Base-by-base conservation (phyloP, 2,329 filamentous ascomycete genomes). In the Hymenoscyphus occultus region DNA sequence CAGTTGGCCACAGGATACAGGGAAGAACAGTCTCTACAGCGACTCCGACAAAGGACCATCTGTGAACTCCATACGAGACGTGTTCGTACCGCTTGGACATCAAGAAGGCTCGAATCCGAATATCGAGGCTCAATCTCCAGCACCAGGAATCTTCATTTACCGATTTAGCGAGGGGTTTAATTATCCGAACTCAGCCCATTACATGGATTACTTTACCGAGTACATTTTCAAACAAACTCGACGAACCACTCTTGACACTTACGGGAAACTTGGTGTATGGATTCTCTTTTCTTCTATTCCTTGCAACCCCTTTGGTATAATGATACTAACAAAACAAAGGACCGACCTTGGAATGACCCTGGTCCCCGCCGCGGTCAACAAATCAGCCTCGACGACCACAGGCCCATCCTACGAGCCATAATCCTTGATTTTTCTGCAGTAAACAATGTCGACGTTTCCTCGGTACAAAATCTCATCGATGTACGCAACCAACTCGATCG, bases 131-230 rank as follows among this genome's bases (percentile, higher is more conserved):
- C 83, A 91, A 67, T 86, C 86, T 62, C 93, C 95, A 0, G 92
- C 95, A 72, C 94, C 94, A 0, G 95, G 95, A 61, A 85, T 99
- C 70, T 97, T 98, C 78, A 96, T 98, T 74, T 98, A 96, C 80
- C 88, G 94, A 58, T 97, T 97, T 77, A 87, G 90, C 0, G 94
- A 98, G 79, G 92, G 93, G 51, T 97, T 96, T 83, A 96, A 95
- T 78, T 99, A 98, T 74, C 92, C 94, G 66, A 99, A 97, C 71
- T 92, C 93, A 22, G 91, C 92, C 73, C 89, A 92, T 75, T 93
- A 96, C 69, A 85, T 97, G 64, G 93, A 97, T 73, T 86, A 92
- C 72, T 82, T 96, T 60, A 85, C 87, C 2, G 79, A 83, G 1
- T 85, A 87, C 70, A 86, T 96, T 58, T 89, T 90, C 70, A 77